Evolutionary conservation across 306 rosid species (phyloP).

Genomic region (Hylodesmum podocarpum): DNA sequence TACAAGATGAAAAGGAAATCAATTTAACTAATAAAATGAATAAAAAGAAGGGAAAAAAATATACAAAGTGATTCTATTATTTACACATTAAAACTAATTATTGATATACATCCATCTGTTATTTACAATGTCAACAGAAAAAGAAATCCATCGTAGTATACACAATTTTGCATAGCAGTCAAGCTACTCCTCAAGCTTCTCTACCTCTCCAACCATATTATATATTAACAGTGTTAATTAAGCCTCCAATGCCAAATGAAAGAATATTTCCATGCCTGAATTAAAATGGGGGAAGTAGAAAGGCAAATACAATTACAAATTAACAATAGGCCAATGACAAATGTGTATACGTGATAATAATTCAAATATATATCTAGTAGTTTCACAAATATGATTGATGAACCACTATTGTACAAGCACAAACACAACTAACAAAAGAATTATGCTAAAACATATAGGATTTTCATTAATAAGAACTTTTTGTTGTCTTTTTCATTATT

Average conservation of each 20-base stretch:
- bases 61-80: conserved; percentile 44
- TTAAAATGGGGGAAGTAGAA: neutral
- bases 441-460: too few species aligned
- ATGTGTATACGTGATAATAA: neutral
- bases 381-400: neutral
- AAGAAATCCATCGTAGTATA: conserved; percentile 44
- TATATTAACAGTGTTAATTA: conserved; percentile 57
- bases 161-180: conserved; percentile 44
- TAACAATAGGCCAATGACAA: neutral
- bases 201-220: conserved; percentile 51
- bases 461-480: neutral
- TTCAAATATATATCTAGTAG: neutral
- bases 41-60: neutral
- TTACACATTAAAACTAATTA: conserved; percentile 61
- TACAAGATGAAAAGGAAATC: conserved; percentile 6
- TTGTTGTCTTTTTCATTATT: neutral
- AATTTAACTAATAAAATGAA: conserved; percentile 34
- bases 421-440: neutral
- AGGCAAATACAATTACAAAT: neutral
- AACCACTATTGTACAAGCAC: neutral
- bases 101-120: conserved; percentile 43
- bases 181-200: conserved; percentile 57
- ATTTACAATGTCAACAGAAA: conserved; percentile 65
- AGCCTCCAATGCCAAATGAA: conserved; percentile 61
- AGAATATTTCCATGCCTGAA: conserved; percentile 70